A percentile compares a stretch with the other conserved stretches of the same genome.
Evolutionary conservation across 306 rosid species (phyloP).

Genomic region (Prunus mongolica): DNA sequence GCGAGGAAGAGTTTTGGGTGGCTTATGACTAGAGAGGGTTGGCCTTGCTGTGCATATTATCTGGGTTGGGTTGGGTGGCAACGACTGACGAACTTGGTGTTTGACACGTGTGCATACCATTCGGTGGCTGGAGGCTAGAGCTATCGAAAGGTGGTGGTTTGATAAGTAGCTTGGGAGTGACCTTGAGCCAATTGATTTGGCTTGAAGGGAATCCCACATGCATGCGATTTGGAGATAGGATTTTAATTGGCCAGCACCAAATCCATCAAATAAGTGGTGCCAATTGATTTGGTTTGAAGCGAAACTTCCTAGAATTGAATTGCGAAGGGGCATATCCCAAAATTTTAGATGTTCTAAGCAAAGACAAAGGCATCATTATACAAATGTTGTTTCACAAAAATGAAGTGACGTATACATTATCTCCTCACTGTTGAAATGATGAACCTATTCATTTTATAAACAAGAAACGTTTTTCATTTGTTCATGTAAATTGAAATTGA

Average conservation of each 20-base stretch:
- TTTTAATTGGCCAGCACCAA: slow-evolving; percentile 13
- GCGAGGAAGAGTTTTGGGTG: slow-evolving; percentile 30
- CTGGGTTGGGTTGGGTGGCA: slow-evolving; percentile 23
- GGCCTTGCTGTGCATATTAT: slow-evolving; percentile 27
- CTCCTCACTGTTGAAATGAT: slow-evolving; percentile 5
- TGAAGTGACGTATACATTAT: not conserved
- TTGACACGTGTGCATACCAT: slow-evolving; percentile 35
- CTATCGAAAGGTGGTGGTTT: not conserved
- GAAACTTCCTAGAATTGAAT: too few relatives aligned
- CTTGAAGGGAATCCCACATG: not conserved
- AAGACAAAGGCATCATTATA: not conserved
- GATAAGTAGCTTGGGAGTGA: not conserved
- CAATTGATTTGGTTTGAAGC: not conserved
- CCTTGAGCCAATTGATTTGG: slow-evolving; percentile 7
- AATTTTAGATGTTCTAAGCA: not conserved
- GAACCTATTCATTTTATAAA: slow-evolving; percentile 13
- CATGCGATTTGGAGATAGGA: not conserved
- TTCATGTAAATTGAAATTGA: slow-evolving; percentile 10
- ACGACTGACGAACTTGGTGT: slow-evolving; percentile 21
- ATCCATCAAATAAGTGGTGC: not conserved
- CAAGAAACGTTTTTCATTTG: slow-evolving; percentile 7
- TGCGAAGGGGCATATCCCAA: too few relatives aligned
- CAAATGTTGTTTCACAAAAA: not conserved
- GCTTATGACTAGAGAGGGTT: slow-evolving; percentile 5
- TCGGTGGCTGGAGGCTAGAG: not conserved